These are phyloP conservation scores for Calonectria naviculata DNA, from an alignment of 2,329 filamentous ascomycete genomes.

Conservation along the genomic window DNA sequence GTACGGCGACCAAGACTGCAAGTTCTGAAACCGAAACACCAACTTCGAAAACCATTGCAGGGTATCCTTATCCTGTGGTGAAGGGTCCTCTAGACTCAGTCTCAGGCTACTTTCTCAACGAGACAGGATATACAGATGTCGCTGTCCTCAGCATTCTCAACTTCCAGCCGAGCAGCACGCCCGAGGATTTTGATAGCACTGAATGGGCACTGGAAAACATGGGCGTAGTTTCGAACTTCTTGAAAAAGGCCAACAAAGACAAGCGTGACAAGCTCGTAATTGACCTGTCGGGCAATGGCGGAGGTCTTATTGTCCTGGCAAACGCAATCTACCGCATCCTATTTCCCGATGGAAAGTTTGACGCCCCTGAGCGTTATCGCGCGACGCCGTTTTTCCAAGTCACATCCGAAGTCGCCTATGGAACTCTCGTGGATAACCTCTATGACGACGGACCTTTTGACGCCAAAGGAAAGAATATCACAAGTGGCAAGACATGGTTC, in stretches of 20 bases:
- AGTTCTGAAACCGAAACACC: not conserved
- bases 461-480: not conserved
- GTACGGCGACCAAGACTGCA: not conserved
- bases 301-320: constrained; percentile 61
- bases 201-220: not conserved
- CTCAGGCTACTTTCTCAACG: constrained; percentile 15
- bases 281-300: constrained; percentile 70
- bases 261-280: constrained; percentile 64
- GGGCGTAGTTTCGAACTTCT: not conserved
- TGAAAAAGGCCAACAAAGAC: not conserved
- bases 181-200: not conserved
- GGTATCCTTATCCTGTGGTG: constrained; percentile 1
- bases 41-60: not conserved
- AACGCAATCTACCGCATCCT: constrained; percentile 60
- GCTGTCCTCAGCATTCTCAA: constrained; percentile 3
- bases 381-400: not conserved
- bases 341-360: constrained; percentile 37
- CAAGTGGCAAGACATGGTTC: not conserved
- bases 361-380: not conserved
- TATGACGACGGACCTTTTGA: not conserved
- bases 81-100: not conserved
- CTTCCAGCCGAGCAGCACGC: constrained; percentile 2
- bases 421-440: not conserved
- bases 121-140: constrained; percentile 9
- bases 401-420: not conserved